Base-by-base conservation (phyloP, 2,329 filamentous ascomycete genomes). In the Ophiostoma himal-ulmi region DNA sequence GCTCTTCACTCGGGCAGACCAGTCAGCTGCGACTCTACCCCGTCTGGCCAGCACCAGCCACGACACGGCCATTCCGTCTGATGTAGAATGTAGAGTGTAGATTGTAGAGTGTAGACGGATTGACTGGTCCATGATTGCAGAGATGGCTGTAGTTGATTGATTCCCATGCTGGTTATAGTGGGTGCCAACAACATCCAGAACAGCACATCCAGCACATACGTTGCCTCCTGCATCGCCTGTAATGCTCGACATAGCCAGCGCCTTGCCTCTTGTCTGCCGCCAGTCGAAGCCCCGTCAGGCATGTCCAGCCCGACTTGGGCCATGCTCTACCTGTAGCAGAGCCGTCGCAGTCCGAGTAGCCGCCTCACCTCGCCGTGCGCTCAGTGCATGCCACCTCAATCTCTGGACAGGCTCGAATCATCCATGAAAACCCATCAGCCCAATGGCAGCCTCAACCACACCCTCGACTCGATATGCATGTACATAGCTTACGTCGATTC, bases 1-100 rank as follows among this genome's bases (percentile, higher is more conserved):
- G 44, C 17, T 20, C n/a, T 48, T 48, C 14, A 20, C 20, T 48
- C 14, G 44, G 20, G 44, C 20, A 48, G n/a, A 48, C 44, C 44
- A 48, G 44, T 48, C 44, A 48, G 44, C 44, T 48, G 7, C 44
- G 44, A 48, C 44, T 48, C 44, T 48, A 48, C 17, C 17, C 13
- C 44, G n/a, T 48, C 52, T 26, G 14, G 52, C 52, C 52, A 26
- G n/a, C 52, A 57, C 52, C 52, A 57, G 52, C 52, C 52, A 57
- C 52, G 26, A 26, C 22, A 57, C 52, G 52, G 52, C 52, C 22
- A 13, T 22, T 57, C 52, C 52, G 52, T 57, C 52, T 57, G 52
- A 57, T 26, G 52, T 10, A 30, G 44, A 48, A 5, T 22, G 10
- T 54, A 54, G 7, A 54, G n/a, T 54, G 20, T 20, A 20, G 20